Conservation (phyloP, 345 rosid species). For the Moricandia arvensis region DNA sequence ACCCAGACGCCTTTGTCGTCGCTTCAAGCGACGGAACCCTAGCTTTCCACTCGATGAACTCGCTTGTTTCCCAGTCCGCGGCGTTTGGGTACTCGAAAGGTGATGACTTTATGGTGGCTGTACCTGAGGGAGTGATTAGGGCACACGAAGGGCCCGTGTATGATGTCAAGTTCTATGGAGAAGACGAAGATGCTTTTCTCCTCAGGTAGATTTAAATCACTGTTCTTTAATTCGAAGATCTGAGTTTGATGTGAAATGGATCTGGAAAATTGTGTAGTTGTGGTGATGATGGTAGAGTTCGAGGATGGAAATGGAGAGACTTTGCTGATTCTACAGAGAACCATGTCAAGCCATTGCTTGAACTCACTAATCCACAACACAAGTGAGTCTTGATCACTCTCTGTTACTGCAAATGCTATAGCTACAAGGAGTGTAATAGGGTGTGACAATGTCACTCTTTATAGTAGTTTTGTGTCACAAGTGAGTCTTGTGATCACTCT, state of each 20-base stretch:
- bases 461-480: neutral
- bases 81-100: conserved; percentile 28
- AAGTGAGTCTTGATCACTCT: conserved; percentile 55
- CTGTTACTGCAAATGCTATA: conserved; percentile 1
- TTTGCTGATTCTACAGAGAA: conserved; percentile 52
- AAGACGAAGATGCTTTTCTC: conserved; percentile 63
- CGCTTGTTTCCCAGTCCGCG: conserved; percentile 61
- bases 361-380: conserved; percentile 79
- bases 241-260: neutral
- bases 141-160: conserved; percentile 92
- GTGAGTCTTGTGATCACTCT: neutral
- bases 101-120: conserved; percentile 42
- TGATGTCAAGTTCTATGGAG: conserved; percentile 84
- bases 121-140: conserved; percentile 57
- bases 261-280: conserved; percentile 49
- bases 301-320: conserved; percentile 92
- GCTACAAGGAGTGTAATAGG: neutral
- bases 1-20: conserved; percentile 58
- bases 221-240: neutral
- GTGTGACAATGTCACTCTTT: neutral
- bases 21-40: conserved; percentile 85
- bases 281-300: conserved; percentile 91
- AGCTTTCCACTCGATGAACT: conserved; percentile 66
- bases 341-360: conserved; percentile 59
- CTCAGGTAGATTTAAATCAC: conserved; percentile 52